These are phyloP conservation scores for Ogataea nakhonphanomensis DNA, from an alignment of 805 yeast species.

Conservation along the genomic window DNA sequence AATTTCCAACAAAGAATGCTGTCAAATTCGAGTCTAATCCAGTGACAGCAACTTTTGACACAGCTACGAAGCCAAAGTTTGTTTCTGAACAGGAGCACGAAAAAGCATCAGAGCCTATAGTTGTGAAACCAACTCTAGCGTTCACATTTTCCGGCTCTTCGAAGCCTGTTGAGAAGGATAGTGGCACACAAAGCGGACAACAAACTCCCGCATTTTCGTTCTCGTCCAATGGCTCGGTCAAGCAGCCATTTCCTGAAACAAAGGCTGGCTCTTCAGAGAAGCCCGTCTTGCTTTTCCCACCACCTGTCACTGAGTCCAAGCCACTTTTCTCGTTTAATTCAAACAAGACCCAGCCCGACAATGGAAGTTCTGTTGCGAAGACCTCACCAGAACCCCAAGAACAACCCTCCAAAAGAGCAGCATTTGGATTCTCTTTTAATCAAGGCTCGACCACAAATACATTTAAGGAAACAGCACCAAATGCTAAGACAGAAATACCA, in stretches of 20 bases:
- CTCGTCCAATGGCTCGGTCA: background rate
- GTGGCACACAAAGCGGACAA: background rate
- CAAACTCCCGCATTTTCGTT: constrained; percentile 2
- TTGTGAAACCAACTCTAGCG: constrained; percentile 7
- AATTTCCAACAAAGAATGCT: constrained; percentile 19
- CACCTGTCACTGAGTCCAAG: too few relatives aligned
- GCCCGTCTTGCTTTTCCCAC: too few relatives aligned
- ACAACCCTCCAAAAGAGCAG: background rate
- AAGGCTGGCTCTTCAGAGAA: too few relatives aligned
- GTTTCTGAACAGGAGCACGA: constrained; percentile 6
- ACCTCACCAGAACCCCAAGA: too few relatives aligned
- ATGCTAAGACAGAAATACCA: background rate
- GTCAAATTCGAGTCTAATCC: constrained; percentile 16
- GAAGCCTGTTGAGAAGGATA: too few relatives aligned
- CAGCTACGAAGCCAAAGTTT: constrained; percentile 17
- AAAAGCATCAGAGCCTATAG: background rate
- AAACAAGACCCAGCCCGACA: too few relatives aligned
- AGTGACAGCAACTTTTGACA: constrained; percentile 16
- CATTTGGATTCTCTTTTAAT: background rate
- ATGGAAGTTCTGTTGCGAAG: too few relatives aligned
- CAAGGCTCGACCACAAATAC: background rate
- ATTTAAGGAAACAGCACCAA: background rate
- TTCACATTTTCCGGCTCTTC: background rate
- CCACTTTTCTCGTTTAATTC: too few relatives aligned
- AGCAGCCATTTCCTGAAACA: too few relatives aligned